Percentiles rank a stretch among this genome's conserved stretches.
Conservation (phyloP, 495 filamentous ascomycete genomes). For the Penicillium pancosmium region DNA sequence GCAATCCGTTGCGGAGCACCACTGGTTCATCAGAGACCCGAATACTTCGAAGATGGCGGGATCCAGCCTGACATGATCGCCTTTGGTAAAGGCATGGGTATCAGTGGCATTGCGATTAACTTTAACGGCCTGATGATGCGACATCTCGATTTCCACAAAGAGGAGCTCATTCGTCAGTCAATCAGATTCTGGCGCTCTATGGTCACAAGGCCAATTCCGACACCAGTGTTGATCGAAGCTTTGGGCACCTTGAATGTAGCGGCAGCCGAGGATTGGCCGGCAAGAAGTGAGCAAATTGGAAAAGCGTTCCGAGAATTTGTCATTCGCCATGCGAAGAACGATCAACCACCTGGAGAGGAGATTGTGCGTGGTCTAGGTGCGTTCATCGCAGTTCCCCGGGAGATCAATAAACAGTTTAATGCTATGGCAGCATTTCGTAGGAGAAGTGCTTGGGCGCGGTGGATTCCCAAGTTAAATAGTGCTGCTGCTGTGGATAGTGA, state of each 20-base stretch:
- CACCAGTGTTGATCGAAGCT: constrained; percentile 9
- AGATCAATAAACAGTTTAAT: constrained; percentile 2
- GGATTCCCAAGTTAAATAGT: constrained; percentile 10
- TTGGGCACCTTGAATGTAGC: constrained; percentile 12
- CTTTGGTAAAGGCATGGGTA: constrained; percentile 11
- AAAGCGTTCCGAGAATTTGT: constrained; percentile 5
- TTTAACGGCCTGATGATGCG: constrained; percentile 13
- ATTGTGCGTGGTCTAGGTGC: constrained; percentile 6
- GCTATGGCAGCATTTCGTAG: constrained; percentile 15
- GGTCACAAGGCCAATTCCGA: constrained; percentile 4
- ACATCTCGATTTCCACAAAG: constrained; percentile 5
- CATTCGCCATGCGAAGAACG: neutral
- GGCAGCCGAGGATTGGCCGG: constrained; percentile 8
- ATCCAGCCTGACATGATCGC: constrained; percentile 10
- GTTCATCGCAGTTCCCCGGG: constrained; percentile 8
- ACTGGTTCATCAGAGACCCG: constrained; percentile 6
- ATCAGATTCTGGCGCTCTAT: constrained; percentile 9
- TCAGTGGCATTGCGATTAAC: constrained; percentile 13
- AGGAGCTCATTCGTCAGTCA: constrained; percentile 1
- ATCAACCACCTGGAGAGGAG: neutral
- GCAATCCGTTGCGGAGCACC: constrained; percentile 12
- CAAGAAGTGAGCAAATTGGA: constrained; percentile 14
- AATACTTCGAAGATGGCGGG: constrained; percentile 3
- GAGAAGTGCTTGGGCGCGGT: constrained; percentile 7
- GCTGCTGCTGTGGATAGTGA: constrained; percentile 5